Percentiles rank a stretch among this genome's conserved stretches.
These are phyloP conservation scores for Ottelia alismoides DNA, from an alignment of 106 monocot genomes.

Conservation along the genomic window DNA sequence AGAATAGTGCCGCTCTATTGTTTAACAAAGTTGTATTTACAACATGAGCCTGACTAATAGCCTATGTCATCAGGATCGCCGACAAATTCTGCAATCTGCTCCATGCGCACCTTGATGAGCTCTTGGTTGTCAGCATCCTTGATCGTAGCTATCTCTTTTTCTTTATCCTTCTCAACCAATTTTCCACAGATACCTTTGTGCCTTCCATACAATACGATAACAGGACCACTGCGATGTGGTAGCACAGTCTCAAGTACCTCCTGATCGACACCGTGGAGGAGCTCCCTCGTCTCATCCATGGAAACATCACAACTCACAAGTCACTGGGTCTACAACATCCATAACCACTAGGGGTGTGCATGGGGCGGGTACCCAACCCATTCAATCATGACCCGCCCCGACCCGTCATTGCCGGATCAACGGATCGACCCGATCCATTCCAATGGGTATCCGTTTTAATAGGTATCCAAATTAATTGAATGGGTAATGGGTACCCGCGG, in stretches of 20 bases:
- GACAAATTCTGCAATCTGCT: constrained; percentile 85
- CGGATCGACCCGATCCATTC: too few relatives aligned
- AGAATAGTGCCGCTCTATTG: too few relatives aligned
- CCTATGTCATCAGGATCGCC: constrained; percentile 67
- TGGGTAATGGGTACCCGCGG: too few relatives aligned
- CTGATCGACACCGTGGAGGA: constrained; percentile 82
- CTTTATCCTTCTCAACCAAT: constrained; percentile 59
- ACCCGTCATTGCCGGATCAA: too few relatives aligned
- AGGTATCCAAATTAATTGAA: too few relatives aligned
- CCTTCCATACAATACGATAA: constrained; percentile 72
- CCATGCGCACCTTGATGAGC: constrained; percentile 63
- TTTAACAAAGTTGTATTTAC: too few relatives aligned
- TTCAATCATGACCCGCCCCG: too few relatives aligned
- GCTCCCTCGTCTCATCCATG: constrained; percentile 64
- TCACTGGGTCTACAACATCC: constrained; percentile 78
- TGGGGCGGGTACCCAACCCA: too few relatives aligned
- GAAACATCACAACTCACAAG: constrained; percentile 62
- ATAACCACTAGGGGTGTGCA: too few relatives aligned
- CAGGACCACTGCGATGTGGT: constrained; percentile 63
- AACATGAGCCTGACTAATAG: too few relatives aligned
- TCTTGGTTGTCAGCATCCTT: constrained; percentile 65
- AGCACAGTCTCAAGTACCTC: constrained; percentile 80
- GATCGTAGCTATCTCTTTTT: constrained; percentile 58
- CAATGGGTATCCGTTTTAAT: too few relatives aligned
- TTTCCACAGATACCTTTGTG: constrained; percentile 75